Evolutionary conservation across 176 grass and related monocot species (phyloP).

Genomic region (Guadua angustifolia): DNA sequence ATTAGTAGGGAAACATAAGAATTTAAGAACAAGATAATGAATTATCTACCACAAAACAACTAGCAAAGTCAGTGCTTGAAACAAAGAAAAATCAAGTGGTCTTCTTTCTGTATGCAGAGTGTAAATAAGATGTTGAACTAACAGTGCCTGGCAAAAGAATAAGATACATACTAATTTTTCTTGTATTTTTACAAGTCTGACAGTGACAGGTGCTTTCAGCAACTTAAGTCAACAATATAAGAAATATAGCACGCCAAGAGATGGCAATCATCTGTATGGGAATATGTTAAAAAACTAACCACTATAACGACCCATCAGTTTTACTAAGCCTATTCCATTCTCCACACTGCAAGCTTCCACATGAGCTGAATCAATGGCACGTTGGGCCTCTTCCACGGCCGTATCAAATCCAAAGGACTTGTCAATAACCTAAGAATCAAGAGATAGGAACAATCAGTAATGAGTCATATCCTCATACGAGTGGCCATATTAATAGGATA

Average conservation of each 20-base stretch:
- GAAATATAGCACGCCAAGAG: slow-evolving; percentile 22
- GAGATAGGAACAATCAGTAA: slow-evolving; percentile 13
- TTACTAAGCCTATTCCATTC: slow-evolving; percentile 96
- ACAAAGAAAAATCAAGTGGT: slow-evolving; percentile 11
- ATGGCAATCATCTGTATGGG: slow-evolving; percentile 7
- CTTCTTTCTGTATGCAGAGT: not conserved
- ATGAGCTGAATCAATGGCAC: slow-evolving; percentile 96
- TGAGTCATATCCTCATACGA: not conserved
- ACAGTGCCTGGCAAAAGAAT: not conserved
- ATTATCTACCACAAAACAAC: not conserved
- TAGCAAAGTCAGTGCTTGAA: slow-evolving; percentile 22
- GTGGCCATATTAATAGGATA: slow-evolving; percentile 21
- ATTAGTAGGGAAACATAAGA: slow-evolving; percentile 22
- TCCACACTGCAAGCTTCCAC: slow-evolving; percentile 91
- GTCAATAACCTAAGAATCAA: slow-evolving; percentile 83
- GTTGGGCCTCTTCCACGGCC: slow-evolving; percentile 94
- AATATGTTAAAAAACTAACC: slow-evolving; percentile 63
- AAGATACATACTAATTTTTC: not conserved
- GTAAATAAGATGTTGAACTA: slow-evolving; percentile 23
- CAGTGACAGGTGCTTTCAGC: not conserved
- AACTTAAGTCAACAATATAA: not conserved
- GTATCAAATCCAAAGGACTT: slow-evolving; percentile 99
- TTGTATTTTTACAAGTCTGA: not conserved
- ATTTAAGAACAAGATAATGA: slow-evolving; percentile 22
- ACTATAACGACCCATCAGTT: slow-evolving; percentile 98